Base-by-base conservation (phyloP, 2,329 filamentous ascomycete genomes). In the Aspergillus felis region DNA sequence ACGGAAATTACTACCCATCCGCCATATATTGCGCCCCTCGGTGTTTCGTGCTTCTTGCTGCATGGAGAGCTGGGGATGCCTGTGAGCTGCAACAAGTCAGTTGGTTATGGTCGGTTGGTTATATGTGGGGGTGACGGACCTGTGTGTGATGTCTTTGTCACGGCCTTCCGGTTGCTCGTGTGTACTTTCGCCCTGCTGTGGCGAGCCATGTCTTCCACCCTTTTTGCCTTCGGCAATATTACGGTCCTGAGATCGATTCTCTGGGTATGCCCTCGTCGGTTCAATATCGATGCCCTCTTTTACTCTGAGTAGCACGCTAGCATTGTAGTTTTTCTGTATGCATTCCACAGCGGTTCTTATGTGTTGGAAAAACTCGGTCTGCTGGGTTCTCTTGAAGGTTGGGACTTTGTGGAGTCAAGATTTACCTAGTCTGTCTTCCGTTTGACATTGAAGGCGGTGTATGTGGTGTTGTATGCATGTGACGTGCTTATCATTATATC, bases 41-140 rank as follows among this genome's bases (percentile, higher is more conserved):
- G 82, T 84, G 64, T 84, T 85, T 24, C 78, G 78, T 38, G 83
- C 84, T 71, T 85, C 84, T 62, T 87, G 81, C 61, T 78, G 76
- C 70, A 87, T 76, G 1, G 81, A 82, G 55, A 75, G 61, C 28
- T 63, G 59, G 27, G 59, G 62, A 66, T 64, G 54, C 27, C 60
- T 59, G 51, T 51, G 47, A 41, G 41, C 64, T 66, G 64, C 44
- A 4, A 38, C 22, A 24, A 8, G 55, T 66, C 53, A 62, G 63
- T 32, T 25, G 38, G 22, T 63, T 52, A 24, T 42, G 50, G 35
- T 51, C 54, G 44, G 17, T 6, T 8, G 29, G 29, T 29, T 24
- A 4, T n/a, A 51, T 46, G 14, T n/a, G 14, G 28, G 28, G n/a
- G 47, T 47, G 8, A 35, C 14, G 12, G 47, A 62, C 54, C 56